Evolutionary conservation across 2,329 filamentous ascomycete species (phyloP), one percentile per base, ranked within the genome.

Genomic region (Lecanosticta acicola): DNA sequence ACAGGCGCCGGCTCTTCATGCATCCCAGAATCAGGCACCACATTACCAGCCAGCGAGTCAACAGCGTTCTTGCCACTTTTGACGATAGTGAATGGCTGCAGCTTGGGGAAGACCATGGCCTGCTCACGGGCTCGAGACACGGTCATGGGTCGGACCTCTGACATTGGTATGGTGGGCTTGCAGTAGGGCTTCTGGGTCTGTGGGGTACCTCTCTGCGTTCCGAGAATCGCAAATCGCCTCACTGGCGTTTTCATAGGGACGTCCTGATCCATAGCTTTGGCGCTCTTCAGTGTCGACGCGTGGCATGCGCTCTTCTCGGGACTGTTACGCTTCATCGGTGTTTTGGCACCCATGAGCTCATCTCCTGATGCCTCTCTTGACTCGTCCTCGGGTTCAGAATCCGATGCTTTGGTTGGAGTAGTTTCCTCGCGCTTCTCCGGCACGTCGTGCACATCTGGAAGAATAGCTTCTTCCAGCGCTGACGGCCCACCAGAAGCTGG

Each of bases 261-360:
- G 36, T 47, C 49, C 10, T 46, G 32, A 16, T 49, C 41, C n/a
- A 38, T 32, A 11, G 41, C 44, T 13, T 32, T 37, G 17, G 36
- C 48, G 4, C 36, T 46, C 33, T 52, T 53, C 40, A 53, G 50
- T 2, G 56, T 43, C 11, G 55, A 57, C 9, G 43, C 33, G 38
- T 50, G 53, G 11, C 49, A 50, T 5, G 43, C 41, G 35, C 46
- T 44, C 16, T 54, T 49, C 9, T 43, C 48, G 4, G 52, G 50
- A 41, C 53, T 60, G 9, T 50, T 43, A 8, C 61, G 55, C 47
- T 56, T 59, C 59, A 63, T 59, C 9, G 60, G 60, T 11, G 62
- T 64, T 48, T 62, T 64, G 1, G 62, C 60, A 2, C 59, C 61
- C 37, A 53, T 56, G 18, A 64, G 53, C 49, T 64, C 62, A 40